Base-by-base conservation (phyloP, 2,329 filamentous ascomycete genomes). In the Cytospora mali region DNA sequence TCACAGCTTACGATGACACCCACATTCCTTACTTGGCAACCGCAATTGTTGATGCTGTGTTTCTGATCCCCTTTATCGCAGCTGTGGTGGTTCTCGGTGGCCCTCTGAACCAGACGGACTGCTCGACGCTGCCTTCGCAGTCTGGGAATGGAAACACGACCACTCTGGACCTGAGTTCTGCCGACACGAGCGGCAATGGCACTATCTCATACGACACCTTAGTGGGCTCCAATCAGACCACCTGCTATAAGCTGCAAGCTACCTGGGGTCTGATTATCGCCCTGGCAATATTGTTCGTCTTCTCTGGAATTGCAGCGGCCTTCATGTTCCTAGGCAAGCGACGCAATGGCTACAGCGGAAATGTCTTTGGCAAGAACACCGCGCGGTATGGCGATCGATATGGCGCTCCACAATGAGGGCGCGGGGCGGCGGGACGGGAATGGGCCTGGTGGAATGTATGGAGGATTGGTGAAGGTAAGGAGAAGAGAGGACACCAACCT, bases 251-350 rank as follows among this genome's bases (percentile, higher is more conserved):
- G 79, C 87, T 93, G 74, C 96, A 96, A 82, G 86, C 90, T 18
- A 85, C 95, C 68, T 97, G 93, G 93, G 93, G 92, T 1, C 76
- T 97, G 64, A 85, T 87, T 74, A 93, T 97, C 75, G 88, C 88
- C 5, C 83, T 96, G 55, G 92, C 88, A 74, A 84, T 90, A 50
- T 77, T 92, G 39, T 91, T 91, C 70, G 81, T 85, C 65, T 82
- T 91, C 64, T 88, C 86, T 2, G 77, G 81, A 52, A 75, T 88
- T 55, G 80, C 84, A 52, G 83, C 81, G 31, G 75, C 80, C 61
- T 85, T 86, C 68, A 78, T 92, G 46, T 90, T 87, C 85, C 82
- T 84, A 66, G 82, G 84, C 71, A 84, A 84, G 75, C 71, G 75
- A 51, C 64, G 66, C 25, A 60, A 54, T 33, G 58, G 58, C 35